Percentiles rank a stretch among this genome's conserved stretches.
Conservation (phyloP, 176 grass and related monocot genomes). For the Triticum monococcum region DNA sequence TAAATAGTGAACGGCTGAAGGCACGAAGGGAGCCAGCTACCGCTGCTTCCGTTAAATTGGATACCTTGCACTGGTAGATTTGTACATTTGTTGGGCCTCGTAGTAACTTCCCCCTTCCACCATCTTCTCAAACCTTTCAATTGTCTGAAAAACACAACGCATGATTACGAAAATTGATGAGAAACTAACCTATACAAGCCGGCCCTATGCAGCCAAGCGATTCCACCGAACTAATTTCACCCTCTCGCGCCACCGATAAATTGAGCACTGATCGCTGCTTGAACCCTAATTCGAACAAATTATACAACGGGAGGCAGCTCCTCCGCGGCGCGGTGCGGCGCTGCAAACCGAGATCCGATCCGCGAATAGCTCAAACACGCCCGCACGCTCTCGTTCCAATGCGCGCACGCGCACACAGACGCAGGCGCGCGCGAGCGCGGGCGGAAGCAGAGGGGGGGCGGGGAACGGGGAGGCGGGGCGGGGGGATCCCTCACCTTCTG, state of each 20-base stretch:
- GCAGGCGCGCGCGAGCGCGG: background rate
- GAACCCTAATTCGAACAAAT: conserved; percentile 46
- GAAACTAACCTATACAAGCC: background rate
- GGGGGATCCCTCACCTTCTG: conserved; percentile 53
- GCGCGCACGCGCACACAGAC: background rate
- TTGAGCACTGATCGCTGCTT: background rate
- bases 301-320: background rate
- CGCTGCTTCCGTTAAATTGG: background rate
- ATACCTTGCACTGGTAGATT: conserved; percentile 85
- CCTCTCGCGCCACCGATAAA: background rate
- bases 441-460: background rate
- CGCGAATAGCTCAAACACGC: background rate
- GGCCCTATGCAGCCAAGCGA: background rate
- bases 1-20: background rate
- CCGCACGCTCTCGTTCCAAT: background rate
- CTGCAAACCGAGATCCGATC: conserved; percentile 24
- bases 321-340: background rate
- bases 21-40: background rate
- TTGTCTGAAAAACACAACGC: conserved; percentile 34
- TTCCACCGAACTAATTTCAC: background rate
- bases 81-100: conserved; percentile 95
- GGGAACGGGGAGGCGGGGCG: background rate
- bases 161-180: conserved; percentile 27
- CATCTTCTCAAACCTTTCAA: conserved; percentile 75
- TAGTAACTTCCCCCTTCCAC: conserved; percentile 76